Evolutionary conservation across 2,329 filamentous ascomycete genomes (phyloP).

Genomic region (Trichoderma sp.): DNA sequence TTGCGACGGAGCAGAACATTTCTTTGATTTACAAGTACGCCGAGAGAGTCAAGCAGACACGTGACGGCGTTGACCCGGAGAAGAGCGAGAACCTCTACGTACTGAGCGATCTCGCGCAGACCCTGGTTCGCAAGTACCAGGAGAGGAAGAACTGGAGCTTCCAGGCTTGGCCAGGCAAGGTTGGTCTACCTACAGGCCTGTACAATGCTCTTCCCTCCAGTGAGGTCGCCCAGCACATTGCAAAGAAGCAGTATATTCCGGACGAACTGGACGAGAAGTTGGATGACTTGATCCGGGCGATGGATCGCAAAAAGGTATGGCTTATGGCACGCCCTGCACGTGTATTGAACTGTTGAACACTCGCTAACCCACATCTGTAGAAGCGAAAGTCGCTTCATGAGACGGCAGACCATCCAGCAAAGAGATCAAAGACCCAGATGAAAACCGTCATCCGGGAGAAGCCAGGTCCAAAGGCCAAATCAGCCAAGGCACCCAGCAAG

Average conservation of each 20-base stretch:
- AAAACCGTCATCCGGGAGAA: slow-evolving; percentile 45
- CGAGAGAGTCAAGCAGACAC: slow-evolving; percentile 87
- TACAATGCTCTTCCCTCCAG: slow-evolving; percentile 77
- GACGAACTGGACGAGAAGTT: slow-evolving; percentile 75
- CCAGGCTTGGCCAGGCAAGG: slow-evolving; percentile 78
- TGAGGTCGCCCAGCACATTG: slow-evolving; percentile 78
- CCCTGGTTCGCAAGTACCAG: slow-evolving; percentile 80
- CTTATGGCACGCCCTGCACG: neutral
- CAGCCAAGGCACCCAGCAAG: slow-evolving; percentile 41
- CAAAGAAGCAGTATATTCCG: slow-evolving; percentile 80
- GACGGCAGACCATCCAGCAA: slow-evolving; percentile 48
- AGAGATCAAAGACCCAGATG: slow-evolving; percentile 43
- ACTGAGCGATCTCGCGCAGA: slow-evolving; percentile 82
- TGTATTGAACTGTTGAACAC: too few relatives aligned
- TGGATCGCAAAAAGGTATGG: slow-evolving; percentile 73
- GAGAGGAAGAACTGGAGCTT: slow-evolving; percentile 84
- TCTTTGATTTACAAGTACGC: slow-evolving; percentile 89
- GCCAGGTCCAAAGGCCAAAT: slow-evolving; percentile 42
- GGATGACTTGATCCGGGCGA: slow-evolving; percentile 63
- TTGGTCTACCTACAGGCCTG: slow-evolving; percentile 76
- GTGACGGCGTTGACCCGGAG: slow-evolving; percentile 71
- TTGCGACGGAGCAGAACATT: slow-evolving; percentile 85
- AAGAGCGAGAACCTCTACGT: slow-evolving; percentile 78
- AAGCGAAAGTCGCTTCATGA: slow-evolving; percentile 61
- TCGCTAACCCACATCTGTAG: slow-evolving; percentile 39